These are phyloP conservation scores for Suillus sp. DNA, from an alignment of 768 basidiomycete genomes.

Conservation along the genomic window DNA sequence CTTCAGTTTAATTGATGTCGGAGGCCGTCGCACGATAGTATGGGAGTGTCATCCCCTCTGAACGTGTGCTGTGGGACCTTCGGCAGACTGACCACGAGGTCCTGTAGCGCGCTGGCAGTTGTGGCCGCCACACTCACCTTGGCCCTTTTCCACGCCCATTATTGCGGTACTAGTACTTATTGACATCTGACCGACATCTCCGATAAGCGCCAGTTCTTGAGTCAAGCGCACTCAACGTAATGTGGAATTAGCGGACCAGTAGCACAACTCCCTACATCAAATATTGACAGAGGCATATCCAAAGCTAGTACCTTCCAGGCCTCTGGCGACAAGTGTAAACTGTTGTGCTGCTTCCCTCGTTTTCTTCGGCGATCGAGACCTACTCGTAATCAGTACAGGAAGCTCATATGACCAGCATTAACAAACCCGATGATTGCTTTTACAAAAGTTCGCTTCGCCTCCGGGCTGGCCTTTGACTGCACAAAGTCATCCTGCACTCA, in stretches of 20 bases:
- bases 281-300: conserved; percentile 74
- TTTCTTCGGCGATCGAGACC: conserved; percentile 70
- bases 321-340: conserved; percentile 82
- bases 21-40: conserved; percentile 9
- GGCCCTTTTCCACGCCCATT: neutral
- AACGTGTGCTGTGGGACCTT: conserved; percentile 1
- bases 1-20: neutral
- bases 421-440: conserved; percentile 69
- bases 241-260: conserved; percentile 2
- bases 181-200: conserved; percentile 15
- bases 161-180: neutral
- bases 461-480: conserved; percentile 67
- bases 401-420: neutral
- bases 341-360: conserved; percentile 86
- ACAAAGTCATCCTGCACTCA: conserved; percentile 68
- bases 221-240: neutral
- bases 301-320: conserved; percentile 83
- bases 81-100: neutral
- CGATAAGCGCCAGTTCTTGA: conserved; percentile 1
- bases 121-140: conserved; percentile 14
- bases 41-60: neutral
- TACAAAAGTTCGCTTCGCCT: conserved; percentile 79
- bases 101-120: neutral
- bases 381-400: conserved; percentile 27
- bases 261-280: conserved; percentile 30